Percentiles rank a stretch among this genome's conserved stretches.
Evolutionary conservation across 495 filamentous ascomycete species (phyloP).

Genomic region (Annulohypoxylon nitens): DNA sequence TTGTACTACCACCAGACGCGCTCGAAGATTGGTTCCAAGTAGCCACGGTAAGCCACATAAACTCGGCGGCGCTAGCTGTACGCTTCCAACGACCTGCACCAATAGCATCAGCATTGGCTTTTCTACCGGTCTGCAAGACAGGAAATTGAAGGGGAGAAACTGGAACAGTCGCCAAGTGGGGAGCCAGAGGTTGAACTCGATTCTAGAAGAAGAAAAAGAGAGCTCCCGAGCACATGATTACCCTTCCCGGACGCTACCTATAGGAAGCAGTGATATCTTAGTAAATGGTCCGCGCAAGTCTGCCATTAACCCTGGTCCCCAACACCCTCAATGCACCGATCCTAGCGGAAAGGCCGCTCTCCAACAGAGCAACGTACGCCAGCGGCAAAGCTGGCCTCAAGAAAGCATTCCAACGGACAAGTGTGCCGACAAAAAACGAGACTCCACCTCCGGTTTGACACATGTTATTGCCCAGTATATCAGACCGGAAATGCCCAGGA

Average conservation of each 20-base stretch:
- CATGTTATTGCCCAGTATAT: constrained; percentile 23
- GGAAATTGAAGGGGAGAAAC: not conserved
- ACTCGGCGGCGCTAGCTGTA: too few relatives aligned
- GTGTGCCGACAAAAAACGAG: not conserved
- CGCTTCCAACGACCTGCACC: not conserved
- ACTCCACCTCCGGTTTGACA: constrained; percentile 21
- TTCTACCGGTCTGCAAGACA: not conserved
- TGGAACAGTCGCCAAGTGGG: not conserved
- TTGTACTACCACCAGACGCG: not conserved
- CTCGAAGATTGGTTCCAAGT: not conserved
- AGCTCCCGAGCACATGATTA: not conserved
- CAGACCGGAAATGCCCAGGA: constrained; percentile 23
- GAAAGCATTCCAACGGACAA: not conserved
- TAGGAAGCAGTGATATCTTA: not conserved
- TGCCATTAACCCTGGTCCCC: not conserved
- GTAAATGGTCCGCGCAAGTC: not conserved
- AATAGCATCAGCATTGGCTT: not conserved
- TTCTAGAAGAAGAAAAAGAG: not conserved
- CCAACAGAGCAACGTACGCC: not conserved
- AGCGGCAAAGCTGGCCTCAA: constrained; percentile 8
- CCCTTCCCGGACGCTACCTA: not conserved
- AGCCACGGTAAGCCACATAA: not conserved
- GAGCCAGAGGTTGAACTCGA: not conserved
- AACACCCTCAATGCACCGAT: not conserved
- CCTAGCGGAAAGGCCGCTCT: not conserved